Evolutionary conservation across 495 filamentous ascomycete genomes (phyloP).

Genomic region (Sordaria brevicollis): DNA sequence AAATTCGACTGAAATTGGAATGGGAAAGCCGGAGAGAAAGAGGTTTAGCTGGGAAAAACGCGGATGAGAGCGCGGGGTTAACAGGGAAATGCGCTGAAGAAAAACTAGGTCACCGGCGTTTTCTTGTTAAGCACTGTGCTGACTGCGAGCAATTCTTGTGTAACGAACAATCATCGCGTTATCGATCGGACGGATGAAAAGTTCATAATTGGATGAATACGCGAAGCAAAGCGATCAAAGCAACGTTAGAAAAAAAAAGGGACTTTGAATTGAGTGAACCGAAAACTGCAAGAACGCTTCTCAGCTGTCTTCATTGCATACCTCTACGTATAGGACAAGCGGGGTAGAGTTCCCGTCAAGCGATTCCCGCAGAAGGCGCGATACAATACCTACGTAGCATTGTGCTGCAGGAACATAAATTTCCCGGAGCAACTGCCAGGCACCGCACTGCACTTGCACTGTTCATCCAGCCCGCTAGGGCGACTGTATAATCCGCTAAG

Average conservation of each 20-base stretch:
- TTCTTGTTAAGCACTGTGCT: not conserved
- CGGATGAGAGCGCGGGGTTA: not conserved
- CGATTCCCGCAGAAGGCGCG: not conserved
- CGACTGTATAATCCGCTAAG: too few species aligned
- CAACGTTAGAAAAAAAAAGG: not conserved
- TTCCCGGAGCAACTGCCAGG: not conserved
- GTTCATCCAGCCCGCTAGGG: too few species aligned
- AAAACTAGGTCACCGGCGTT: not conserved
- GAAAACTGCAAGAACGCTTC: not conserved
- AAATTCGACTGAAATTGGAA: not conserved
- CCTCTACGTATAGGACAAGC: not conserved
- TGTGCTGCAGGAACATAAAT: not conserved
- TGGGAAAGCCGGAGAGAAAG: not conserved
- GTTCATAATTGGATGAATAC: not conserved
- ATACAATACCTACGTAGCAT: not conserved
- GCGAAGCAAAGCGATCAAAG: not conserved
- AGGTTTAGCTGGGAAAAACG: not conserved
- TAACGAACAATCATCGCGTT: not conserved
- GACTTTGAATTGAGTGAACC: not conserved
- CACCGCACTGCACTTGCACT: not conserved
- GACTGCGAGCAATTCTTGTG: not conserved
- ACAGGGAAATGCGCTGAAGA: not conserved
- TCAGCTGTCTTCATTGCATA: not conserved
- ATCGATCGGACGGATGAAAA: not conserved
- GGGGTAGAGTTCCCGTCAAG: not conserved